phyloP scores from a whole-genome alignment of 176 grass and related monocot species.

The Aegilops longissima region DNA sequence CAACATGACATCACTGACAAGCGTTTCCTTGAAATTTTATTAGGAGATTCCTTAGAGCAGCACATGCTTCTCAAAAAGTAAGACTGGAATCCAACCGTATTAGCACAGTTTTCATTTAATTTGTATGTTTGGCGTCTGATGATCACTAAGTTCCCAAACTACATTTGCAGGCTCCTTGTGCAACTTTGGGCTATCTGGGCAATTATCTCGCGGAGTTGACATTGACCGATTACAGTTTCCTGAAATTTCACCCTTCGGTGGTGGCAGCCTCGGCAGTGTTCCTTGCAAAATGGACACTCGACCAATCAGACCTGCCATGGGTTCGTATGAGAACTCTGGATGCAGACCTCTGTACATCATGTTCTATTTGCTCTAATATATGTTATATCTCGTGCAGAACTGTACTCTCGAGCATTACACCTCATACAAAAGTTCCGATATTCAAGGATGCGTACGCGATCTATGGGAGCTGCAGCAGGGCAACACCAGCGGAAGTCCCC shows the following conservation, averaged over 20 bases:
- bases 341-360: neutral
- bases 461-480: conserved; percentile 78
- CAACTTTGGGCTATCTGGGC: conserved; percentile 55
- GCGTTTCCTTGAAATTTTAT: conserved; percentile 11
- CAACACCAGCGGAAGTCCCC: conserved; percentile 50
- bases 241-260: conserved; percentile 81
- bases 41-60: conserved; percentile 92
- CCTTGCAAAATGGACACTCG: conserved; percentile 86
- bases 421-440: conserved; percentile 64
- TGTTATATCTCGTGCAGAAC: conserved; percentile 45
- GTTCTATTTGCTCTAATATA: conserved; percentile 15
- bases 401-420: conserved; percentile 79
- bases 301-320: conserved; percentile 78
- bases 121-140: conserved; percentile 14
- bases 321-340: conserved; percentile 36
- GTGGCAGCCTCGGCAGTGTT: conserved; percentile 83
- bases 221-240: conserved; percentile 60
- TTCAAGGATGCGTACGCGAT: conserved; percentile 44
- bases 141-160: conserved; percentile 24
- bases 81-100: conserved; percentile 26
- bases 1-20: conserved; percentile 19
- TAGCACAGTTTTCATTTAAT: conserved; percentile 18
- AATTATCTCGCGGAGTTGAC: conserved; percentile 88
- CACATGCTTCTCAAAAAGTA: conserved; percentile 68
- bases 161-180: conserved; percentile 41